Percentiles rank a stretch among this genome's conserved stretches.
phyloP scores from a whole-genome alignment of 306 rosid species.

The Heteromeles arbutifolia region DNA sequence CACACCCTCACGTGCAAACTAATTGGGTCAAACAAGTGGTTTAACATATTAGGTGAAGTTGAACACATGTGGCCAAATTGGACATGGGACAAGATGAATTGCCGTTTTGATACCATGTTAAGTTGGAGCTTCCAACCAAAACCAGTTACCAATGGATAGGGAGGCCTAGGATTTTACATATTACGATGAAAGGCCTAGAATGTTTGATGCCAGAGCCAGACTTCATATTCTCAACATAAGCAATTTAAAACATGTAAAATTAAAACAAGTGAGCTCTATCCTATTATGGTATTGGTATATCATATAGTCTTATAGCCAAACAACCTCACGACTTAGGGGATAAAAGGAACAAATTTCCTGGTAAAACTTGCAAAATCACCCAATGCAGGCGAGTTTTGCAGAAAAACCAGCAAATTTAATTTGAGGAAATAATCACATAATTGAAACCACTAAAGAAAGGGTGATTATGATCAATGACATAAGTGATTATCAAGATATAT shows the following conservation, averaged over 20 bases:
- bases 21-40: neutral
- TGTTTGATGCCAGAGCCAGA: neutral
- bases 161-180: neutral
- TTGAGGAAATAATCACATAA: neutral
- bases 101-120: neutral
- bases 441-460: neutral
- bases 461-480: neutral
- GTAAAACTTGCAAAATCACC: neutral
- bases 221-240: neutral
- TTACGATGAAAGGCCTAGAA: neutral
- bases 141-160: neutral
- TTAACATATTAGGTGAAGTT: neutral
- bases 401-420: neutral
- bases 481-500: neutral
- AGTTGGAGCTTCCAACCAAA: neutral
- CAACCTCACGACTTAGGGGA: neutral
- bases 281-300: neutral
- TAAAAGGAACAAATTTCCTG: neutral
- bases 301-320: neutral
- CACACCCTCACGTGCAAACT: neutral
- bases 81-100: neutral
- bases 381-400: neutral
- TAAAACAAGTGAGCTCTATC: neutral
- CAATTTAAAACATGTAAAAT: neutral
- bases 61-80: neutral